Percentiles rank a stretch among this genome's conserved stretches.
Evolutionary conservation across 2,329 filamentous ascomycete species (phyloP).

Genomic region (Pseudocercospora fijiensis): DNA sequence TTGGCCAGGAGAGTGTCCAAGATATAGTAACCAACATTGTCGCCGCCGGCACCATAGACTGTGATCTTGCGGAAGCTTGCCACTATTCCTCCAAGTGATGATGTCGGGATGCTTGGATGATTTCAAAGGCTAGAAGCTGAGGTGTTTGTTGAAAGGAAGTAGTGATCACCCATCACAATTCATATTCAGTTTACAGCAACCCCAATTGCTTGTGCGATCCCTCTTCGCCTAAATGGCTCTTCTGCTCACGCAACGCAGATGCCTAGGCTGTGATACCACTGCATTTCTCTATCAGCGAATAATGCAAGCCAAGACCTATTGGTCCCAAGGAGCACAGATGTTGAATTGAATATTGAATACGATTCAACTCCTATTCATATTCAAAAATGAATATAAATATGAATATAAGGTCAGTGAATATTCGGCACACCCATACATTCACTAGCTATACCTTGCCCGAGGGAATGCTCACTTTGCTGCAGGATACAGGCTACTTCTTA

Average conservation of each 20-base stretch:
- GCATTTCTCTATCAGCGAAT: neutral
- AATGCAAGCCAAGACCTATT: neutral
- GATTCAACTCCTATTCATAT: too few relatives aligned
- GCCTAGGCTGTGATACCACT: neutral
- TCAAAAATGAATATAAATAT: too few relatives aligned
- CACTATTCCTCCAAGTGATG: neutral
- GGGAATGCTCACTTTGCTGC: too few relatives aligned
- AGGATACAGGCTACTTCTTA: too few relatives aligned
- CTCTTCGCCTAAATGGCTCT: neutral
- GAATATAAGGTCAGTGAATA: too few relatives aligned
- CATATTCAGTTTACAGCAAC: neutral
- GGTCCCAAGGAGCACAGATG: neutral
- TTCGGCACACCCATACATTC: too few relatives aligned
- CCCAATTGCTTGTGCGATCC: neutral
- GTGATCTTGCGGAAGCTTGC: conserved; percentile 11
- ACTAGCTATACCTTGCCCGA: too few relatives aligned
- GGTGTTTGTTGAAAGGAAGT: neutral
- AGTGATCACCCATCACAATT: neutral
- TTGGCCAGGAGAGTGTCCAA: conserved; percentile 20
- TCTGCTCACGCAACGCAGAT: neutral
- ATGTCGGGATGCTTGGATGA: neutral
- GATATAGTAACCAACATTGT: conserved; percentile 23
- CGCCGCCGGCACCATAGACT: conserved; percentile 25
- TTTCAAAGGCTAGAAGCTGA: neutral
- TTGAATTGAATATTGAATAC: too few relatives aligned